Percentiles rank a stretch among this genome's conserved stretches.
phyloP scores from a whole-genome alignment of 1,139 yeast genomes.

The Magnusiomyces suaveolens region DNA sequence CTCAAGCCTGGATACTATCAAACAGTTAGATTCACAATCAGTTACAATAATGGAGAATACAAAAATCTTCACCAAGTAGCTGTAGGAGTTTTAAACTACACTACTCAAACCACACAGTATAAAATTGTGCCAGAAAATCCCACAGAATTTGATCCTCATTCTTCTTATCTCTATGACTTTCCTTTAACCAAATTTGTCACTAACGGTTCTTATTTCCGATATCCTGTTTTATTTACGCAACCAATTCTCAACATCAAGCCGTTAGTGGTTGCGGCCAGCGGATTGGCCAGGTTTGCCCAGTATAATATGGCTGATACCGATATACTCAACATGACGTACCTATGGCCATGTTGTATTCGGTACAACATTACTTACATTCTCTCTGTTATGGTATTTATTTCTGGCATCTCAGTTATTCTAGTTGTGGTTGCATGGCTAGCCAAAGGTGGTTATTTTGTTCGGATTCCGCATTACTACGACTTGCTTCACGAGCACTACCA shows the following conservation, averaged over 20 bases:
- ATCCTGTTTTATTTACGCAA: background rate
- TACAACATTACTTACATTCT: background rate
- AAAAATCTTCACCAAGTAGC: background rate
- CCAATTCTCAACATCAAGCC: background rate
- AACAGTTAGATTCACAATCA: background rate
- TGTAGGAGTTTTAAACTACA: background rate
- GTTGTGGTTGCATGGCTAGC: background rate
- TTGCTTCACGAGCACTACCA: background rate
- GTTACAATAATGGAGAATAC: background rate
- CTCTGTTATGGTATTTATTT: background rate
- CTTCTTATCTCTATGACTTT: background rate
- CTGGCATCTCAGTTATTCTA: background rate
- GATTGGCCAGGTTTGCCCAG: background rate
- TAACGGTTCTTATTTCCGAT: background rate
- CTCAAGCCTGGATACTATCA: background rate
- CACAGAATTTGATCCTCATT: background rate
- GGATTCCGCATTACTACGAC: background rate
- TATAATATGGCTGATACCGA: background rate
- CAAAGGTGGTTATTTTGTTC: background rate
- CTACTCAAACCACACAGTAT: background rate
- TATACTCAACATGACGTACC: background rate
- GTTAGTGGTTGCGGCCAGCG: background rate
- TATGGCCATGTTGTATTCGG: background rate
- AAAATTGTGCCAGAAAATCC: background rate
- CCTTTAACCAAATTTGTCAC: background rate